These are phyloP conservation scores for Pseudofabraea citricarpa DNA, from an alignment of 2,329 filamentous ascomycete species.

Conservation along the genomic window DNA sequence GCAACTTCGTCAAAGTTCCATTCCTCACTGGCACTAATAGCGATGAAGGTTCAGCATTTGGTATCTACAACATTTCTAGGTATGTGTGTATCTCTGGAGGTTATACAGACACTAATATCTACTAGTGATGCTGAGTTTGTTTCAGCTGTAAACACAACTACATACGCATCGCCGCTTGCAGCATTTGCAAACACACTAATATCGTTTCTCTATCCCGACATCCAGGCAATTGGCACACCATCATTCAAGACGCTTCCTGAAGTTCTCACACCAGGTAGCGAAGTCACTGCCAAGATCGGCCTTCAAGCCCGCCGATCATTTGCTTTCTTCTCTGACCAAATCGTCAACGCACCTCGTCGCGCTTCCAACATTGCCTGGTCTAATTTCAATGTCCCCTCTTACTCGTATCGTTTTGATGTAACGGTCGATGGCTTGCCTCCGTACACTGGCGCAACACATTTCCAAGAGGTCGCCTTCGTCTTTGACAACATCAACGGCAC, in stretches of 20 bases:
- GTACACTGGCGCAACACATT: conserved; percentile 30
- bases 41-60: conserved; percentile 33
- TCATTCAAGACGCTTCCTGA: conserved; percentile 10
- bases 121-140: conserved; percentile 21
- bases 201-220: conserved; percentile 44
- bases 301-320: conserved; percentile 13
- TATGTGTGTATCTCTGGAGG: background rate
- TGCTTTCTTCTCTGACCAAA: conserved; percentile 13
- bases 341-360: conserved; percentile 9
- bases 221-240: conserved; percentile 44
- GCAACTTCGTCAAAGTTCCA: conserved; percentile 31
- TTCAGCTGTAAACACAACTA: background rate
- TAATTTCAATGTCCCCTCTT: conserved; percentile 14
- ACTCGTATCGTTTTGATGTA: conserved; percentile 41
- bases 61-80: conserved; percentile 18
- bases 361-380: conserved; percentile 10
- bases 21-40: conserved; percentile 39
- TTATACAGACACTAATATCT: conserved; percentile 15
- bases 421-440: conserved; percentile 24
- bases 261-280: conserved; percentile 14
- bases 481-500: conserved; percentile 45
- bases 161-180: background rate
- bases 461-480: conserved; percentile 48
- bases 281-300: conserved; percentile 28
- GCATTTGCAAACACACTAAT: conserved; percentile 22